Evolutionary conservation across 2,329 filamentous ascomycete genomes (phyloP).

Genomic region (Chaetomium strumarium): DNA sequence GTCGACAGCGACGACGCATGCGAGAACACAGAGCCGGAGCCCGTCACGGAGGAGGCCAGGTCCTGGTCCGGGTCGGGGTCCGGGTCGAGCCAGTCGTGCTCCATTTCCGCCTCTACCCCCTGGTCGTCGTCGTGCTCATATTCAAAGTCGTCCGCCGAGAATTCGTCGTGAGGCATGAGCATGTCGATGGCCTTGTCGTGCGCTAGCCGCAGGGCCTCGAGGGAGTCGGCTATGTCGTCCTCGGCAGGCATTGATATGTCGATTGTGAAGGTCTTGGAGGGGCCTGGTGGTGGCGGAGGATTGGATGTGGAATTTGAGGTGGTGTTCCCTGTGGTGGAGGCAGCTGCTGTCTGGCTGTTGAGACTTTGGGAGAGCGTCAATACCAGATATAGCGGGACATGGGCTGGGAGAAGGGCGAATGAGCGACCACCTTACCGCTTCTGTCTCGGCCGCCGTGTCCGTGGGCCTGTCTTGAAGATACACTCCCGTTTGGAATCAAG

Average conservation of each 20-base stretch:
- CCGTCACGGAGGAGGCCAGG: not conserved
- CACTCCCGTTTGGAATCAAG: slow-evolving; percentile 49
- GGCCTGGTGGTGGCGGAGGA: slow-evolving; percentile 32
- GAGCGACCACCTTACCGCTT: slow-evolving; percentile 33
- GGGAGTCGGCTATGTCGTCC: slow-evolving; percentile 34
- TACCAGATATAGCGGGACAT: slow-evolving; percentile 2
- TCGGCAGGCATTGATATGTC: slow-evolving; percentile 43
- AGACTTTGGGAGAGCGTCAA: slow-evolving; percentile 8
- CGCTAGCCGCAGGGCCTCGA: slow-evolving; percentile 38
- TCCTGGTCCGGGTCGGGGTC: slow-evolving; percentile 1
- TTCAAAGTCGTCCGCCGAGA: slow-evolving; percentile 5
- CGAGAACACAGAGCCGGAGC: slow-evolving; percentile 18
- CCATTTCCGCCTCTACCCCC: not conserved
- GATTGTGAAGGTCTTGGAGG: slow-evolving; percentile 48
- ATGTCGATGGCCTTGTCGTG: slow-evolving; percentile 40
- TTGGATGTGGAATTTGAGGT: not conserved
- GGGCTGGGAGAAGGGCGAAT: not conserved
- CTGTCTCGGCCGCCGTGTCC: slow-evolving; percentile 43
- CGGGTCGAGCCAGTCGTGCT: slow-evolving; percentile 16
- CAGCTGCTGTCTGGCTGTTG: slow-evolving; percentile 1
- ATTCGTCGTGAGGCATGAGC: slow-evolving; percentile 12
- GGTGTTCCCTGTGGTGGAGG: not conserved
- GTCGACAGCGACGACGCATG: slow-evolving; percentile 23
- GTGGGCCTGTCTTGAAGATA: slow-evolving; percentile 44
- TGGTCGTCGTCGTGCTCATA: slow-evolving; percentile 1